phyloP scores from a whole-genome alignment of 495 filamentous ascomycete species.

The Neurospora sp. region DNA sequence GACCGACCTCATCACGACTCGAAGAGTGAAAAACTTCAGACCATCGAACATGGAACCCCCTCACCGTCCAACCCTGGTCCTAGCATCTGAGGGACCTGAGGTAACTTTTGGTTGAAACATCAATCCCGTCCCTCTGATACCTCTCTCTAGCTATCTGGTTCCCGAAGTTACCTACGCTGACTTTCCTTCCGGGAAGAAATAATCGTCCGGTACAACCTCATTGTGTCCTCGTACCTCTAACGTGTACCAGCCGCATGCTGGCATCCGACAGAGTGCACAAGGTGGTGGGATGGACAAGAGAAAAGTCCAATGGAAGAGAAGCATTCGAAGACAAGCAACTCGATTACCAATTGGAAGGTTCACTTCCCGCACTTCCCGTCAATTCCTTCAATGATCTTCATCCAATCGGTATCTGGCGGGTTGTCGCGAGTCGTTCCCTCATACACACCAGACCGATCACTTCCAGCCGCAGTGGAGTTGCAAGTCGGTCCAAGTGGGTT shows the following conservation, averaged over 20 bases:
- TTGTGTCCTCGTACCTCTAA: neutral
- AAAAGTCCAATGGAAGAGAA: neutral
- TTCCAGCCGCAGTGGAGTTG: neutral
- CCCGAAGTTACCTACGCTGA: neutral
- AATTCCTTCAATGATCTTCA: neutral
- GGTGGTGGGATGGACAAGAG: neutral
- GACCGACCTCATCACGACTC: neutral
- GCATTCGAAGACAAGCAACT: neutral
- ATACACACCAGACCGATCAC: neutral
- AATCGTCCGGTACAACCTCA: neutral
- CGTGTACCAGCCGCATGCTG: neutral
- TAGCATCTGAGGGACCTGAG: neutral
- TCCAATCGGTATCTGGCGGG: neutral
- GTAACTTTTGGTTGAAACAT: neutral
- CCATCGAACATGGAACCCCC: neutral
- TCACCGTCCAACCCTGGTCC: neutral
- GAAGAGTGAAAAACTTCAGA: neutral
- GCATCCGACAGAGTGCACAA: neutral
- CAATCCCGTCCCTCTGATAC: neutral
- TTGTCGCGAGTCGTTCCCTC: neutral
- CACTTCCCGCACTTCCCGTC: neutral
- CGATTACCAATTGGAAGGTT: neutral
- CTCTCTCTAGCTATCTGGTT: no score
- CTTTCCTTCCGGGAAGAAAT: neutral
- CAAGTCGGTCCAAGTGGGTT: neutral